These are phyloP conservation scores for Ophiocordyceps camponoti-floridani DNA, from an alignment of 2,329 filamentous ascomycete species.

Conservation along the genomic window DNA sequence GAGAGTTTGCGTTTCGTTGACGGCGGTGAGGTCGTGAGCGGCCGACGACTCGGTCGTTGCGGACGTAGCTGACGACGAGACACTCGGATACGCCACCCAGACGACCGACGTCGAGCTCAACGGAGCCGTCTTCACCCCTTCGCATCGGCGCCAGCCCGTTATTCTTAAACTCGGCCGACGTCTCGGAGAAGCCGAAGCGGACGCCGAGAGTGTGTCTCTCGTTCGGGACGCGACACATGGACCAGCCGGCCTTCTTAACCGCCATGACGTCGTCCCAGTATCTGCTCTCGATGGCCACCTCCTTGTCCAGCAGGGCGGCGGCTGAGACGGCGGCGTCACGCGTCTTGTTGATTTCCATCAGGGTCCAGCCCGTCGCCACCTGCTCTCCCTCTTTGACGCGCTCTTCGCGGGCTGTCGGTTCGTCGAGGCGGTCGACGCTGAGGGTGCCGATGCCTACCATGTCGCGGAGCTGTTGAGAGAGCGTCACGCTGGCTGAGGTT, in stretches of 20 bases:
- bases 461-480: slow-evolving; percentile 54
- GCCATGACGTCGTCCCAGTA: slow-evolving; percentile 82
- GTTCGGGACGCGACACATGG: slow-evolving; percentile 57
- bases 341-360: slow-evolving; percentile 58
- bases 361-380: slow-evolving; percentile 52
- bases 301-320: slow-evolving; percentile 52
- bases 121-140: slow-evolving; percentile 53
- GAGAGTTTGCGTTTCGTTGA: slow-evolving; percentile 26
- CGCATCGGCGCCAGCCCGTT: slow-evolving; percentile 69
- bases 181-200: slow-evolving; percentile 71
- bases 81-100: slow-evolving; percentile 34
- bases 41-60: slow-evolving; percentile 39
- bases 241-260: slow-evolving; percentile 74
- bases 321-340: slow-evolving; percentile 58
- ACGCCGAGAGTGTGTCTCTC: slow-evolving; percentile 64
- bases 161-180: slow-evolving; percentile 39
- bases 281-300: slow-evolving; percentile 61
- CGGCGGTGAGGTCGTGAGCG: slow-evolving; percentile 31
- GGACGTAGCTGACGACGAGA: slow-evolving; percentile 49
- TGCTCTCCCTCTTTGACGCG: slow-evolving; percentile 37
- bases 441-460: slow-evolving; percentile 58
- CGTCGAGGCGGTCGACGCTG: slow-evolving; percentile 45
- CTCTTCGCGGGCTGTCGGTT: slow-evolving; percentile 38
- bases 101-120: slow-evolving; percentile 50
- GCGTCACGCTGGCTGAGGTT: slow-evolving; percentile 46